Conservation (phyloP, 306 rosid species). For the barrel medic (Medicago truncatula) region DNA sequence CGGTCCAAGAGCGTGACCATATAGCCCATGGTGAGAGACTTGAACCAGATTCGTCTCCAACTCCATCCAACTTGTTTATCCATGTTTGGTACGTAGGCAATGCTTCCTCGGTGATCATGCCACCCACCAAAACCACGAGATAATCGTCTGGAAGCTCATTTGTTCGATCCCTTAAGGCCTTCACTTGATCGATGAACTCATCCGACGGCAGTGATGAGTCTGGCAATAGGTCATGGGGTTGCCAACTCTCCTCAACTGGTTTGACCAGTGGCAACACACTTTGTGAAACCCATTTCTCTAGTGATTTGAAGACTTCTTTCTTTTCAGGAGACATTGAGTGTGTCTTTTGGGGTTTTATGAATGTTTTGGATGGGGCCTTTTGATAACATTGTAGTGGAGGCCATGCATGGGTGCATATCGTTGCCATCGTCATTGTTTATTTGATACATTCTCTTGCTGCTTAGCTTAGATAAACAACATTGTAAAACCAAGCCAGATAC, state of each 20-base stretch:
- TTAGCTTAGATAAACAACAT: background rate
- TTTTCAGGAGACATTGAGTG: background rate
- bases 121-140: background rate
- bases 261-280: background rate
- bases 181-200: background rate
- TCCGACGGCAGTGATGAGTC: background rate
- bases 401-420: background rate
- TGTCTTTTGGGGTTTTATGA: background rate
- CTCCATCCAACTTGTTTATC: background rate
- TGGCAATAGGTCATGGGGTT: background rate
- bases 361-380: background rate
- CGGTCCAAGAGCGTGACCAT: background rate
- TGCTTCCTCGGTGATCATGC: background rate
- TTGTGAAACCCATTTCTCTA: background rate
- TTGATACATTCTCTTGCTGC: background rate
- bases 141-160: background rate
- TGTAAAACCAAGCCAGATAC: background rate
- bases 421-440: background rate
- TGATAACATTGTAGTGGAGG: background rate
- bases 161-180: background rate
- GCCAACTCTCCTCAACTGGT: background rate
- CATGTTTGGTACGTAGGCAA: background rate
- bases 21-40: background rate
- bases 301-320: background rate
- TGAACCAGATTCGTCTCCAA: background rate